Base-by-base conservation (phyloP, 768 basidiomycete genomes). In the Hysterangium stoloniferum region DNA sequence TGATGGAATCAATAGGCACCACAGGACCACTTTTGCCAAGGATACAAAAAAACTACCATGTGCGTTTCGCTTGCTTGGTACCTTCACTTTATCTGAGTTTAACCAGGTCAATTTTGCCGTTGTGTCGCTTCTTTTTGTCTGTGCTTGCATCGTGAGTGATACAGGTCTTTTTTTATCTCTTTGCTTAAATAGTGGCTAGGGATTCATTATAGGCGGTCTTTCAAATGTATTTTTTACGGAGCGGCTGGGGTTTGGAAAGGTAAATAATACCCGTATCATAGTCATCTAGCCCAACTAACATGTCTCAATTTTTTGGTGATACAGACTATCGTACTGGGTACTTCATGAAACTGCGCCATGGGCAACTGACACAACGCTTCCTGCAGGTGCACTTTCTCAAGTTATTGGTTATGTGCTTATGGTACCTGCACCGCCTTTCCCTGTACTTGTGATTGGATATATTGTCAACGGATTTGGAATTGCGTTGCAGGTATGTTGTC, bases 21-120 rank as follows among this genome's bases (percentile, higher is more conserved):
- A 77, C 78, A 12, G 88, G 88, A 1, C 86, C 88, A 1, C 64
- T 92, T 17, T 64, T 91, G 4, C 87, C 85, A 1, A 72, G 78
- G 9, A 80, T 91, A 40, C 86, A 85, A 61, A 62, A 64, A 6
- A 73, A 76, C 60, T 77, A 76, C 59, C 67, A 68, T 58, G 76
- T 75, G 56, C 19, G 66, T 45, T 43, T 32, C 2, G 19, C 24
- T n/a, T 7, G 19, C 35, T 12, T 9, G 9, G 11, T 48, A n/a
- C n/a, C n/a, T 47, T 13, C 28, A 8, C 12, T 8, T 38, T 28
- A 46, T 13, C 3, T 35, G 22, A 13, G n/a, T n/a, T n/a, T 33
- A n/a, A n/a, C n/a, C 13, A 27, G 31, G n/a, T 45, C 17, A 40
- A 32, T 11, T 80, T 76, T 56, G 67, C 71, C 4, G 59, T 78